Conservation (phyloP, 306 rosid genomes). For the Carpinus fangiana region DNA sequence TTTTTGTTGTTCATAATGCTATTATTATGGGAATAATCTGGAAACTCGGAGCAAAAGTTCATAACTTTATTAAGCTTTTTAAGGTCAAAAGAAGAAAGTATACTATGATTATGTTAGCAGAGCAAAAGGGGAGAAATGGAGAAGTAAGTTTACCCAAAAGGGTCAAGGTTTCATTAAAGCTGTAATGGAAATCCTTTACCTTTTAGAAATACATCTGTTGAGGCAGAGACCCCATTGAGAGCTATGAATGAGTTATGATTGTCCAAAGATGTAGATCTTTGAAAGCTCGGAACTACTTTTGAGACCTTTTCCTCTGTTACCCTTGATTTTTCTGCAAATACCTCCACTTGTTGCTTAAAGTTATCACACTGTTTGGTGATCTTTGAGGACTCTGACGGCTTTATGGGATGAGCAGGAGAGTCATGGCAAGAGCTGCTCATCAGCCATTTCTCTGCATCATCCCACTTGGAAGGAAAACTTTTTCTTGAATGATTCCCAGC, state of each 20-base stretch:
- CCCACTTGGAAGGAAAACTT: slow-evolving; percentile 93
- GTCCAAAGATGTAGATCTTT: slow-evolving; percentile 51
- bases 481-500: slow-evolving; percentile 63
- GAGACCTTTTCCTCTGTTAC: slow-evolving; percentile 64
- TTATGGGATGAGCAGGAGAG: slow-evolving; percentile 69
- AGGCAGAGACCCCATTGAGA: slow-evolving; percentile 51
- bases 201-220: slow-evolving; percentile 72
- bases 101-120: slow-evolving; percentile 25
- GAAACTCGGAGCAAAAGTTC: not conserved
- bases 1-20: not conserved
- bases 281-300: slow-evolving; percentile 49
- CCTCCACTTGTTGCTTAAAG: slow-evolving; percentile 57
- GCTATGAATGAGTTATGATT: slow-evolving; percentile 42
- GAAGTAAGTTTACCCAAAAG: not conserved
- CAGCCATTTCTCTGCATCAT: slow-evolving; percentile 98
- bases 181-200: slow-evolving; percentile 47
- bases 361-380: slow-evolving; percentile 41
- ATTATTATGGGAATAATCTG: no score
- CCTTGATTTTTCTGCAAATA: slow-evolving; percentile 64
- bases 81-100: slow-evolving; percentile 16
- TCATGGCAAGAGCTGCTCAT: slow-evolving; percentile 77
- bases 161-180: slow-evolving; percentile 29
- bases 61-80: slow-evolving; percentile 7
- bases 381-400: slow-evolving; percentile 52
- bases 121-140: slow-evolving; percentile 1